These are phyloP conservation scores for Sodiomyces alkalinus DNA, from an alignment of 2,329 filamentous ascomycete species.

Conservation along the genomic window DNA sequence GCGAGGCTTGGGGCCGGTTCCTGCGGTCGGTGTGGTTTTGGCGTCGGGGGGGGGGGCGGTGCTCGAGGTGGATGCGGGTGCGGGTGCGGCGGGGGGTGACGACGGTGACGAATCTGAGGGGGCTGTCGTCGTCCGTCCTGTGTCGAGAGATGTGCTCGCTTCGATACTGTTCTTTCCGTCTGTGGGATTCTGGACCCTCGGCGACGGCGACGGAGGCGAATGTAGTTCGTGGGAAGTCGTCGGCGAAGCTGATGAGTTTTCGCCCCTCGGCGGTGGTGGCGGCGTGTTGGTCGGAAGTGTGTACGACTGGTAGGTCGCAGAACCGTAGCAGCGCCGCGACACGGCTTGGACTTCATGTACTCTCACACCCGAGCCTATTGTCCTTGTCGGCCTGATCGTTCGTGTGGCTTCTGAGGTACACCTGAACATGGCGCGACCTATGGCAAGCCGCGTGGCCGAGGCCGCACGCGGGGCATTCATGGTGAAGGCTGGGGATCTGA, in stretches of 20 bases:
- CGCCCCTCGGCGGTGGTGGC: slow-evolving; percentile 24
- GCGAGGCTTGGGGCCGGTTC: slow-evolving; percentile 11
- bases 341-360: no score
- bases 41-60: slow-evolving; percentile 3
- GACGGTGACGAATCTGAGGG: slow-evolving; percentile 6
- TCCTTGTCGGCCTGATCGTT: no score
- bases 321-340: slow-evolving; percentile 6
- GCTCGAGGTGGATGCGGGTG: slow-evolving; percentile 5
- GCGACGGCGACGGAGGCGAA: no score
- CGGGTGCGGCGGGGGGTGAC: slow-evolving; percentile 6
- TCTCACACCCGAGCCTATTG: no score
- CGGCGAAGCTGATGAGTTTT: slow-evolving; percentile 29
- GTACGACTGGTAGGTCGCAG: slow-evolving; percentile 34
- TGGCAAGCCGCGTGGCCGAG: slow-evolving; percentile 4
- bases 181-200: no score
- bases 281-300: slow-evolving; percentile 26
- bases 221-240: no score
- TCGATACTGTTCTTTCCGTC: not conserved
- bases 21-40: slow-evolving; percentile 4
- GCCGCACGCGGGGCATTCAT: not conserved
- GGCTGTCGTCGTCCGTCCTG: slow-evolving; percentile 2
- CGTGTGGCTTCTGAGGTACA: slow-evolving; percentile 3
- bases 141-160: slow-evolving; percentile 1
- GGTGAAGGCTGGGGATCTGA: no score
- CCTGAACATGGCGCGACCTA: slow-evolving; percentile 6